Base-by-base conservation (phyloP, 2,329 filamentous ascomycete genomes). In the Sclerotiophoma versabilis region DNA sequence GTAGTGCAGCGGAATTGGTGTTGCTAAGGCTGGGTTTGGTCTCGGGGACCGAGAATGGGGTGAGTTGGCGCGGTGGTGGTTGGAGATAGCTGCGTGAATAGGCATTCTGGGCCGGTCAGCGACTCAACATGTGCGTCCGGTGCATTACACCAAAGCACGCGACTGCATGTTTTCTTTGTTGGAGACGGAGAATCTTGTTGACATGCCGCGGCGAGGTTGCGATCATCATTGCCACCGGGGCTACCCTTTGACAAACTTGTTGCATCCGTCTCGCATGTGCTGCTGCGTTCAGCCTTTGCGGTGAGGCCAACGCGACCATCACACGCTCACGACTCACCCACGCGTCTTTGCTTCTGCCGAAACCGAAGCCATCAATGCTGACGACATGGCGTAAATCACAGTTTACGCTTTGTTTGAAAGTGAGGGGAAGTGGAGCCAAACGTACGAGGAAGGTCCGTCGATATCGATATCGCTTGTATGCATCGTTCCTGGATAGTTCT, bases 351-450 rank as follows among this genome's bases (percentile, higher is more conserved):
- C 32, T 39, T 49, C 37, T 33, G 45, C 32, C 38, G 29, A 46
- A 41, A 38, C 33, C 29, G 6, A 49, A 49, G 39, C 45, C 45
- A 25, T 41, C n/a, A 11, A 30, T 54, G 27, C 32, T 46, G 39
- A 46, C 51, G 39, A 54, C 41, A 46, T 29, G 34, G 45, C 34
- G 25, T 29, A 20, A 10, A 23, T 27, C 11, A 41, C 41, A 49
- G 51, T 49, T 49, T 37, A 32, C 45, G 34, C 45, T 39, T 45
- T 41, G 51, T 54, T 39, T 54, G 51, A 12, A 34, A 25, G 33
- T 30, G 51, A 49, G 45, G 51, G 51, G 51, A 49, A 49, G 51
- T 49, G 51, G 51, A 54, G 45, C 41, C 23, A 9, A 27, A 25
- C 33, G 27, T 15, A 25, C 27, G 23, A 41, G 51, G 38, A 49